A percentile compares a stretch with the other conserved stretches of the same genome.
Evolutionary conservation across 1,139 yeast species (phyloP).

Genomic region (Kurtzmaniella quercitrusa): DNA sequence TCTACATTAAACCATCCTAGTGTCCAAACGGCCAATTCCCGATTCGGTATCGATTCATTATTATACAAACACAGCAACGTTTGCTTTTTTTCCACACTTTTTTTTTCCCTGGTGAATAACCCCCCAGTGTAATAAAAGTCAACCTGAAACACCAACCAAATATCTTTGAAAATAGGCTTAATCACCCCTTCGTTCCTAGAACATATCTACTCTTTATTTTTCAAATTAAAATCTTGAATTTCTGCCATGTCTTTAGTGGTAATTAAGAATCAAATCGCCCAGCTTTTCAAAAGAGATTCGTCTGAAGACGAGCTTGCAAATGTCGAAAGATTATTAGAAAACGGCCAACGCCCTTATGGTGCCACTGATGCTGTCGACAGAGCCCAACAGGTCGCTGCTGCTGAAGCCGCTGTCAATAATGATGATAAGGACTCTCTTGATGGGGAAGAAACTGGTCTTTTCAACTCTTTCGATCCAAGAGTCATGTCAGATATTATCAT

Average conservation of each 20-base stretch:
- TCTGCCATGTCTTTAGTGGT: conserved; percentile 34
- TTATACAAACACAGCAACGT: not conserved
- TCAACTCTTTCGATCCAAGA: conserved; percentile 56
- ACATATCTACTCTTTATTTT: not conserved
- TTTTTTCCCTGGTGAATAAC: not conserved
- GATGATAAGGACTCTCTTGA: conserved; percentile 20
- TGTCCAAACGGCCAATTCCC: not conserved
- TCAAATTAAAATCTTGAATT: too few species aligned
- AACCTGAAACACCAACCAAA: not conserved
- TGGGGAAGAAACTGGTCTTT: conserved; percentile 27
- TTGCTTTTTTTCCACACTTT: not conserved
- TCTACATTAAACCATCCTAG: not conserved
- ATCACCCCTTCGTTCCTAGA: not conserved
- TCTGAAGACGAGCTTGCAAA: conserved; percentile 31
- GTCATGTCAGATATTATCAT: conserved; percentile 78
- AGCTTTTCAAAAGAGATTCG: conserved; percentile 17
- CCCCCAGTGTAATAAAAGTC: not conserved
- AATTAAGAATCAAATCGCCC: conserved; percentile 32
- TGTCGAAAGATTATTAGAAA: conserved; percentile 31
- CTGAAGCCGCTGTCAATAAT: conserved; percentile 34
- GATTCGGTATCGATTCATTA: not conserved
- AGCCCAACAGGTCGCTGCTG: conserved; percentile 33
- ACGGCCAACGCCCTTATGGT: conserved; percentile 36
- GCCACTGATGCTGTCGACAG: conserved; percentile 31
- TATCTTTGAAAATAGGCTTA: not conserved